These are phyloP conservation scores for Parietaria judaica DNA, from an alignment of 306 rosid species.

Conservation along the genomic window DNA sequence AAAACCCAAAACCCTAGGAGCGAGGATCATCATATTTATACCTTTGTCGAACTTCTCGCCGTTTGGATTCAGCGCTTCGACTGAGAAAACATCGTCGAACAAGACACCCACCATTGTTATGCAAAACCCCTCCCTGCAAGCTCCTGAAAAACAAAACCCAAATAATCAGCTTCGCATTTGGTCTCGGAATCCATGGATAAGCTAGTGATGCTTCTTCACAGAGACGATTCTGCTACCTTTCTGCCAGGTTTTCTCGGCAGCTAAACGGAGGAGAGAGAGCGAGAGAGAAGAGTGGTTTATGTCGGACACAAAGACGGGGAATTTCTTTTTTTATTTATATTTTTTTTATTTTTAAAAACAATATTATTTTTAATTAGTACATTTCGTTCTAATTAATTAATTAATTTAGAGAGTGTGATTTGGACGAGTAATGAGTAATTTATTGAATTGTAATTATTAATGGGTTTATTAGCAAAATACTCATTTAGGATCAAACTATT, in stretches of 20 bases:
- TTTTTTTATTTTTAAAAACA: too few species aligned
- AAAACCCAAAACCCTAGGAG: not conserved
- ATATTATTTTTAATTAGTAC: too few species aligned
- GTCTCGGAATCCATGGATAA: not conserved
- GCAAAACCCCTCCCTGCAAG: not conserved
- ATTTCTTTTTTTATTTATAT: constrained; percentile 1
- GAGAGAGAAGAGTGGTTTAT: not conserved
- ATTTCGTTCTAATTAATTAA: too few species aligned
- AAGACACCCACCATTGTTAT: constrained; percentile 60
- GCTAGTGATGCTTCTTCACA: too few species aligned
- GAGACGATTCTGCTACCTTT: too few species aligned
- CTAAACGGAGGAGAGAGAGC: not conserved
- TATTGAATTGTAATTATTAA: too few species aligned
- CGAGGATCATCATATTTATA: constrained; percentile 10
- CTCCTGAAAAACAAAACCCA: not conserved
- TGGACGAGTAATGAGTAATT: too few species aligned
- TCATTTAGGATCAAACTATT: too few species aligned
- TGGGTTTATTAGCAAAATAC: too few species aligned
- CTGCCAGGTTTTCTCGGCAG: not conserved
- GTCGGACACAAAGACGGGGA: not conserved
- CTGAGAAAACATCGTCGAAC: constrained; percentile 68
- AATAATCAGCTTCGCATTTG: not conserved
- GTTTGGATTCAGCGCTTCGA: constrained; percentile 65
- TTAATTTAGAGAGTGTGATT: too few species aligned
- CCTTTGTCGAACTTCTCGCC: constrained; percentile 87